Percentiles rank a stretch among this genome's conserved stretches.
phyloP scores from a whole-genome alignment of 2,329 filamentous ascomycete genomes.

The Ophiognomonia clavigignenti-juglandacearum region DNA sequence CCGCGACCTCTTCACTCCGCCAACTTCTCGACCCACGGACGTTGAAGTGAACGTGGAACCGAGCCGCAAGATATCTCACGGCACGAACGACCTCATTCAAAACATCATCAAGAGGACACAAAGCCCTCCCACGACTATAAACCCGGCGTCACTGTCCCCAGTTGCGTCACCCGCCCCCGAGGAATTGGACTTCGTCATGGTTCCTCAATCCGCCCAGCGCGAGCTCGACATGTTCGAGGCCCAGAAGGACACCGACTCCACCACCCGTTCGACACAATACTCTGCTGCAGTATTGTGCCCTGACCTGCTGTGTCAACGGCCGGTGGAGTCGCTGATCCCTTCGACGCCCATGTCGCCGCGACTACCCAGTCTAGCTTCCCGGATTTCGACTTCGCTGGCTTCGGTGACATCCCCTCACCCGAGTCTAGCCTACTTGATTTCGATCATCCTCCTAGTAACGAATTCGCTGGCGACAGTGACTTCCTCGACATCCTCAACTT shows the following conservation, averaged over 20 bases:
- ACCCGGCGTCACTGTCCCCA: slow-evolving; percentile 59
- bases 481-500: slow-evolving; percentile 46
- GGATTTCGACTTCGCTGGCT: slow-evolving; percentile 34
- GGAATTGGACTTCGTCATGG: slow-evolving; percentile 23
- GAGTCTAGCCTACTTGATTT: slow-evolving; percentile 60
- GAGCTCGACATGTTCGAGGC: slow-evolving; percentile 14
- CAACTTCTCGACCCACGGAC: slow-evolving; percentile 1
- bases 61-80: slow-evolving; percentile 2
- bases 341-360: slow-evolving; percentile 34
- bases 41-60: neutral
- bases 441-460: slow-evolving; percentile 63
- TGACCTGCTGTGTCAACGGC: slow-evolving; percentile 98
- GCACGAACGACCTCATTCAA: slow-evolving; percentile 30
- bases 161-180: slow-evolving; percentile 49
- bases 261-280: slow-evolving; percentile 98
- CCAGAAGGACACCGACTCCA: slow-evolving; percentile 32
- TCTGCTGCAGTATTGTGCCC: slow-evolving; percentile 98
- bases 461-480: slow-evolving; percentile 22
- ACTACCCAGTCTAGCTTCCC: slow-evolving; percentile 60
- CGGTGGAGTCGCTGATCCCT: slow-evolving; percentile 56
- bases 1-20: slow-evolving; percentile 38
- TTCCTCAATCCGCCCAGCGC: slow-evolving; percentile 23
- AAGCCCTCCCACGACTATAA: slow-evolving; percentile 39
- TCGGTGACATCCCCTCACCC: slow-evolving; percentile 53
- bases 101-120: slow-evolving; percentile 35